Evolutionary conservation across 2,329 filamentous ascomycete genomes (phyloP).

Genomic region (Rutstroemia sp.): DNA sequence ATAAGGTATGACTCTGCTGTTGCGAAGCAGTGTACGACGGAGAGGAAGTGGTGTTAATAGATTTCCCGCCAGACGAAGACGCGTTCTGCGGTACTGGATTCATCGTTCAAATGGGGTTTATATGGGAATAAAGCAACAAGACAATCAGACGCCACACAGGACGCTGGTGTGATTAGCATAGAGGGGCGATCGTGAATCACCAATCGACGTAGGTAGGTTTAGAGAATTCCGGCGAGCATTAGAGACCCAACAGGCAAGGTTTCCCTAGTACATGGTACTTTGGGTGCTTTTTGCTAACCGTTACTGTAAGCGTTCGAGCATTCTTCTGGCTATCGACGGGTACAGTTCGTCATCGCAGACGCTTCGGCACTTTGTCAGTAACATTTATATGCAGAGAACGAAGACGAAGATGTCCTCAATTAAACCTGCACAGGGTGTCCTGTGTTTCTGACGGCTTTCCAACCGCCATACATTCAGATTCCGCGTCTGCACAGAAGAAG

Average conservation of each 20-base stretch:
- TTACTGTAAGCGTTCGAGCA: too few species aligned
- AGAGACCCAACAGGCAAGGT: not conserved
- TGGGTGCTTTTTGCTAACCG: too few species aligned
- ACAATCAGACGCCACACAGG: not conserved
- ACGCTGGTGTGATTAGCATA: not conserved
- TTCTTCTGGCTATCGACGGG: too few species aligned
- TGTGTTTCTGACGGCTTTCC: too few species aligned
- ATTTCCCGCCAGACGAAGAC: constrained; percentile 27
- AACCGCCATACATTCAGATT: too few species aligned
- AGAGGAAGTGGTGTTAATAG: constrained; percentile 22
- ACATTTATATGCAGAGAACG: too few species aligned
- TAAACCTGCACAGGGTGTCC: too few species aligned
- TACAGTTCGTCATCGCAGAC: too few species aligned
- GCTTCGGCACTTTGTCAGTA: too few species aligned
- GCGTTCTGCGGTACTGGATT: constrained; percentile 26
- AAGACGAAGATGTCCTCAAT: too few species aligned
- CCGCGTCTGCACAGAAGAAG: too few species aligned
- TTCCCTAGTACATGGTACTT: too few species aligned
- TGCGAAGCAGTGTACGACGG: constrained; percentile 22
- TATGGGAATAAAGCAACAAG: not conserved
- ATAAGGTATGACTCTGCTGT: constrained; percentile 22
- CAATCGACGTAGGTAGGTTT: not conserved
- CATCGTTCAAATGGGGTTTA: constrained; percentile 17
- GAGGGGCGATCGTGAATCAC: constrained; percentile 1
- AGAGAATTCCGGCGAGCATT: not conserved